phyloP scores from a whole-genome alignment of 2,329 filamentous ascomycete genomes.

The Penicillium corylophilum region DNA sequence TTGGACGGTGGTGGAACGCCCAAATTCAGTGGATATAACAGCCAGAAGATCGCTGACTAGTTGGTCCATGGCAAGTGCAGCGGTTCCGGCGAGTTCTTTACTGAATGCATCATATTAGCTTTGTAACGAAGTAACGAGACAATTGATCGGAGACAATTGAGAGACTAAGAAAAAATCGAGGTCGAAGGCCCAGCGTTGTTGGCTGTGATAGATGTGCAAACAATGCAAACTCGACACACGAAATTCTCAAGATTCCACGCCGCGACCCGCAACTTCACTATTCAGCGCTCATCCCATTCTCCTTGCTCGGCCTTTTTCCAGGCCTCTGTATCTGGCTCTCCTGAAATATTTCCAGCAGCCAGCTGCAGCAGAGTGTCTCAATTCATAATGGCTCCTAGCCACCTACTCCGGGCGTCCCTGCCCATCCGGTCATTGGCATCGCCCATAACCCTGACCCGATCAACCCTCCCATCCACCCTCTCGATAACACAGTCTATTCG shows the following conservation, averaged over 20 bases:
- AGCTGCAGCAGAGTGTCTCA: not conserved
- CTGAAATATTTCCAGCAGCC: not conserved
- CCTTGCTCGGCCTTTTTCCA: not conserved
- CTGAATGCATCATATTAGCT: not conserved
- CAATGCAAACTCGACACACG: constrained; percentile 28
- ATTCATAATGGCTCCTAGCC: constrained; percentile 30
- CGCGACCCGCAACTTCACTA: constrained; percentile 14
- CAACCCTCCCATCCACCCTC: constrained; percentile 20
- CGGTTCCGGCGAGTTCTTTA: not conserved
- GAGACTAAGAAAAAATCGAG: too few relatives aligned
- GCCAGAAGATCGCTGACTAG: not conserved
- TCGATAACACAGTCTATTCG: constrained; percentile 20
- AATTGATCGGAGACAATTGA: not conserved
- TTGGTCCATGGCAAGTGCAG: not conserved
- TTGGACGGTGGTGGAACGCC: not conserved
- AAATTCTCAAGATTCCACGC: constrained; percentile 30
- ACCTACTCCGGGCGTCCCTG: constrained; percentile 32
- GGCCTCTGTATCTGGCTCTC: not conserved
- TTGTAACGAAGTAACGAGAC: not conserved
- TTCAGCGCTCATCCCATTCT: not conserved
- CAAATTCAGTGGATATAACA: not conserved
- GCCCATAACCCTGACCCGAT: constrained; percentile 25
- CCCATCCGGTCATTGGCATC: constrained; percentile 31
- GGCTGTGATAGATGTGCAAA: constrained; percentile 24
- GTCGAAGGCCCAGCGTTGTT: not conserved